Evolutionary conservation across 768 basidiomycete genomes (phyloP), one percentile per base, ranked within the genome.

Genomic region (Harrya chromipes): DNA sequence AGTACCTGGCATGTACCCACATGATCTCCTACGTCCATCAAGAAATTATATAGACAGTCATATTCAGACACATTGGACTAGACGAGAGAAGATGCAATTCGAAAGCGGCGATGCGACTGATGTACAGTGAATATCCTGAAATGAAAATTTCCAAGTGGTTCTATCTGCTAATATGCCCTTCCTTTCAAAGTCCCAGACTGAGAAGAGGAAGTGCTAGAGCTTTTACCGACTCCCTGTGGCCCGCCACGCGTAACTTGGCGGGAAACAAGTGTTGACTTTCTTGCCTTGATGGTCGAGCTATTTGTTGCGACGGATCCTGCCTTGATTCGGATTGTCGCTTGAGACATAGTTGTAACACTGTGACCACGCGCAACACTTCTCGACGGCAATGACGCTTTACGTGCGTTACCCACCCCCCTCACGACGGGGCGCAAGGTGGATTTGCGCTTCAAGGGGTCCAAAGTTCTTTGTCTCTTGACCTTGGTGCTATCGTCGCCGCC

Each of bases 401-500:
- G 64, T 13, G 46, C 26, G 19, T 46, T 53, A 27, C 44, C 50
- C 16, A 38, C n/a, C 6, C 47, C 59, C 43, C 50, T 59, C 34
- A 43, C 19, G 20, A 39, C 33, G 9, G 66, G 64, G 10, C 68
- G 68, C 19, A 68, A 47, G 14, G 58, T 60, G 11, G 60, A 60
- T 41, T 50, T 56, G 33, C 66, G 66, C 46, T 53, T 57, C 12
- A 54, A 21, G 33, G 66, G 60, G 14, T 58, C 57, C 19, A 68
- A 38, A 21, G 69, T 56, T 19, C 39, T 64, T 40, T 60, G 69
- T 40, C 58, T 63, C 48, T 69, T 68, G 5, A 36, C 41, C 20
- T 49, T 54, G 26, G 43, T 38, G 35, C 44, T 35, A 39, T 21
- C 45, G 33, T 53, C 54, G 9, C 49, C 53, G 12, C 40, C 50